Evolutionary conservation across 2,329 filamentous ascomycete species (phyloP).

Genomic region (Orbilia javanica): DNA sequence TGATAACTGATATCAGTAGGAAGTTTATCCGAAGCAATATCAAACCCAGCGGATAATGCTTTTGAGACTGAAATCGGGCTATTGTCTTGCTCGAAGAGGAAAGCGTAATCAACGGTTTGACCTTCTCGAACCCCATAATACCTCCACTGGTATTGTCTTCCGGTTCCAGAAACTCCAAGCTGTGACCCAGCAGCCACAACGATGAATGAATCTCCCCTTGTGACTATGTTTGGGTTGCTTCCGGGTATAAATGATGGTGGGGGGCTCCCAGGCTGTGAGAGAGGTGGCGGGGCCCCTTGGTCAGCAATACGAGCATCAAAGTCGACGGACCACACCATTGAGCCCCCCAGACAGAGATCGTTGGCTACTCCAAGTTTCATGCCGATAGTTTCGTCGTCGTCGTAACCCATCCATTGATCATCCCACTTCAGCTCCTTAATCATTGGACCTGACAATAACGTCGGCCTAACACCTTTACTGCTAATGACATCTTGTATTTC

Average conservation of each 20-base stretch:
- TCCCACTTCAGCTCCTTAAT: constrained; percentile 64
- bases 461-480: constrained; percentile 58
- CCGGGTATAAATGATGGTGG: not conserved
- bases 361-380: constrained; percentile 62
- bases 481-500: constrained; percentile 43
- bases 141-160: constrained; percentile 24
- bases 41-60: constrained; percentile 8
- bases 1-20: not conserved
- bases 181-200: constrained; percentile 16
- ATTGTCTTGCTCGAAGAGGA: constrained; percentile 37
- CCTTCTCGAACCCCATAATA: constrained; percentile 32
- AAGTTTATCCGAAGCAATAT: constrained; percentile 3
- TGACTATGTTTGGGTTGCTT: constrained; percentile 9
- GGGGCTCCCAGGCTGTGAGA: not conserved
- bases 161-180: not conserved
- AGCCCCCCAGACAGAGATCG: constrained; percentile 62
- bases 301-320: constrained; percentile 60
- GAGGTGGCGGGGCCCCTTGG: not conserved
- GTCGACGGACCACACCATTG: constrained; percentile 63
- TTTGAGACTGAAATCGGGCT: constrained; percentile 20
- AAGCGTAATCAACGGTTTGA: constrained; percentile 16
- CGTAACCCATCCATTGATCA: constrained; percentile 66
- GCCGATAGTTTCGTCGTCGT: constrained; percentile 62
- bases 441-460: constrained; percentile 60
- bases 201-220: constrained; percentile 21